phyloP scores from a whole-genome alignment of 2,329 filamentous ascomycete species.

The Alternaria infectoria region DNA sequence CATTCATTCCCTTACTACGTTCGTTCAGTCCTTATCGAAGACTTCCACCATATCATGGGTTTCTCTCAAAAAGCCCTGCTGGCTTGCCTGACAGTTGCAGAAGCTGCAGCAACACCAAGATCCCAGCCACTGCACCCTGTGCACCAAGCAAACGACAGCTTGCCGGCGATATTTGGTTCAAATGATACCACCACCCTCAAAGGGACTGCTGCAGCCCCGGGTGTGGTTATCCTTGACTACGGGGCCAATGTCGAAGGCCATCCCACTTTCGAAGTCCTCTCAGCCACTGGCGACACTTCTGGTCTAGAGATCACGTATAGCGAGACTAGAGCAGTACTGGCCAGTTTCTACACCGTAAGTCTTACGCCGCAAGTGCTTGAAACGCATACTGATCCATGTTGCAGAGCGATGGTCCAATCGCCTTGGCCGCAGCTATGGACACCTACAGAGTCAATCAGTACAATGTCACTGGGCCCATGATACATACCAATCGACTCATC shows the following conservation, averaged over 20 bases:
- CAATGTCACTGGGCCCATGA: slow-evolving; percentile 34
- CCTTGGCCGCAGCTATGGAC: slow-evolving; percentile 48
- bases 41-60: background rate
- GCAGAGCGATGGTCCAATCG: slow-evolving; percentile 43
- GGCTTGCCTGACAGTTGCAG: background rate
- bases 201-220: background rate
- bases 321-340: background rate
- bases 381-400: background rate
- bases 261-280: slow-evolving; percentile 20
- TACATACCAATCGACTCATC: slow-evolving; percentile 44
- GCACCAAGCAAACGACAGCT: background rate
- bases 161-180: background rate
- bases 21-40: background rate
- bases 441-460: slow-evolving; percentile 47
- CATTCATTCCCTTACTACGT: background rate
- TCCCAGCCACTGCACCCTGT: background rate
- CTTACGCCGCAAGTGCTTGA: background rate
- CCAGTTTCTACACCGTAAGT: background rate
- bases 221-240: slow-evolving; percentile 11
- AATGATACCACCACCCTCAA: background rate
- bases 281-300: slow-evolving; percentile 12
- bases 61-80: background rate
- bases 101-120: background rate
- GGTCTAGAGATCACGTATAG: background rate
- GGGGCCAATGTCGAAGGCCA: slow-evolving; percentile 19